Base-by-base conservation (phyloP, 805 yeast species). In the Saturnispora dispora region DNA sequence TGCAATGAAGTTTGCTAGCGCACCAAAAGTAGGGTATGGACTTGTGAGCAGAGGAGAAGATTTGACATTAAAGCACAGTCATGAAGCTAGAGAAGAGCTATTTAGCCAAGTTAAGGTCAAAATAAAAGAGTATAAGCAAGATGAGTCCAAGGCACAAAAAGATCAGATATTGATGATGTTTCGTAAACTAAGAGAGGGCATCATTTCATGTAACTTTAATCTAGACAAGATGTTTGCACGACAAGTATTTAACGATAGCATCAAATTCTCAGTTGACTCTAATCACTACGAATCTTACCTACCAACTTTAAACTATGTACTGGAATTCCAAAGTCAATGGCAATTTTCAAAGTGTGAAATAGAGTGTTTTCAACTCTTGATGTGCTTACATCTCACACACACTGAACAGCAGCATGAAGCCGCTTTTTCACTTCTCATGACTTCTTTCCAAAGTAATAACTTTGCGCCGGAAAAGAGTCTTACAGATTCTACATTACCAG, bases 31-130 rank as follows among this genome's bases (percentile, higher is more conserved):
- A 2, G 72, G 68, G 6, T 78, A 72, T 54, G 85, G 87, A 0
- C 66, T 79, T 47, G 63, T 81, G 7, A 82, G 87, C 55, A 66
- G 88, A 52, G 86, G 87, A 1, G 82, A 76, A 43, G 81, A 76
- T 51, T 61, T 60, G 48, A 60, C 76, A 39, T 67, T 83, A 41
- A 81, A 75, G 57, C 58, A 64, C 4, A 74, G 75, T 57, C 68
- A 68, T 3, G 47, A 51, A 4, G 76, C 73, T 9, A 66, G 86
- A 56, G 59, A 57, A 5, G 62, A 61, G 28, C 72, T 70, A 48
- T 76, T 75, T 57, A 57, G 62, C 2, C 55, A 63, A 36, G 72
- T 81, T 3, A 60, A 71, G 28, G 44, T 50, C 11, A 61, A 67
- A 18, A 40, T 59, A 30, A 25, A 56, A 44, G 46, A 52, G 2